These are phyloP conservation scores for Phlebiopsis flavidoalba DNA, from an alignment of 768 basidiomycete genomes.

Conservation along the genomic window DNA sequence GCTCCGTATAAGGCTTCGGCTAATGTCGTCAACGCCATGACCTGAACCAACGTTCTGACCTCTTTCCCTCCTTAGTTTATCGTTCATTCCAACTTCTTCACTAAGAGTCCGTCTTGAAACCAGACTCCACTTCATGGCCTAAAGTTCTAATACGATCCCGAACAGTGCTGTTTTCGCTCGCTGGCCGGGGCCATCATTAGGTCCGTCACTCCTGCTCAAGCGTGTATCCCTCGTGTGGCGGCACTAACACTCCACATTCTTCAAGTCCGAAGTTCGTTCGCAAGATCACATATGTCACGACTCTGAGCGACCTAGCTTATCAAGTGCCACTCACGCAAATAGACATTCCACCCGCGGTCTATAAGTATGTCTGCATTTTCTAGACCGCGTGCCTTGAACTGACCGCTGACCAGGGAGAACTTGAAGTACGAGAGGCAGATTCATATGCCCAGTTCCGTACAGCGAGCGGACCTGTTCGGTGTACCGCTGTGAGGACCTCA, in stretches of 20 bases:
- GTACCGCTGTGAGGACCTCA: slow-evolving; percentile 77
- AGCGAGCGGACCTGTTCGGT: slow-evolving; percentile 65
- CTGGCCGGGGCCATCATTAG: slow-evolving; percentile 85
- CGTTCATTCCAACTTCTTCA: slow-evolving; percentile 84
- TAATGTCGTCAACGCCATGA: not conserved
- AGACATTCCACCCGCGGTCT: slow-evolving; percentile 77
- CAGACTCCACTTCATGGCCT: not conserved
- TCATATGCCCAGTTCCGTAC: slow-evolving; percentile 49
- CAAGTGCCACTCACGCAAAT: slow-evolving; percentile 84
- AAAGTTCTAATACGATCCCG: not conserved
- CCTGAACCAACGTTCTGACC: not conserved
- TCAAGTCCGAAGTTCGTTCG: slow-evolving; percentile 86
- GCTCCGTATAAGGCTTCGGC: not conserved
- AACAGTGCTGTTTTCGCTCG: slow-evolving; percentile 82
- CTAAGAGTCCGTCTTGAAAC: slow-evolving; percentile 59
- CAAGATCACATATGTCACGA: slow-evolving; percentile 72
- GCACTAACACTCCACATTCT: not conserved
- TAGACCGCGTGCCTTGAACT: not conserved
- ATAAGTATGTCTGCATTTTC: slow-evolving; percentile 49
- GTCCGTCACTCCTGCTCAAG: slow-evolving; percentile 29
- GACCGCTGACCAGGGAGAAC: slow-evolving; percentile 56
- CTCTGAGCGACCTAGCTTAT: slow-evolving; percentile 71
- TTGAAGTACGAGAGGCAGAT: slow-evolving; percentile 69
- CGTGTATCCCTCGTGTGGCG: not conserved
- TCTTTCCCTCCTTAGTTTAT: slow-evolving; percentile 51